A percentile compares a stretch with the other conserved stretches of the same genome.
phyloP scores from a whole-genome alignment of 208 protist species.

The Strigomonas culicis region DNA sequence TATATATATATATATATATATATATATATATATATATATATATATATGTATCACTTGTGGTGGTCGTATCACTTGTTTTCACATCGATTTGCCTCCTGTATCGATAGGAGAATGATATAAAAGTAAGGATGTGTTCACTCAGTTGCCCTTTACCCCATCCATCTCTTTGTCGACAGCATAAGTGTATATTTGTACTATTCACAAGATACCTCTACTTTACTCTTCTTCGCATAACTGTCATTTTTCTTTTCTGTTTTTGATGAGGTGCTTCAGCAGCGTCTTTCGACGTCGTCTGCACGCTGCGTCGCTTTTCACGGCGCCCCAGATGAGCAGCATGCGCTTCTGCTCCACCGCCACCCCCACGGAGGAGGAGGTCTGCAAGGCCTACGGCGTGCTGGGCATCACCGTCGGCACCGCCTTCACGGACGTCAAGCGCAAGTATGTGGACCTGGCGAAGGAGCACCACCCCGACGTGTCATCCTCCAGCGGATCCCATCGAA shows the following conservation, averaged over 20 bases:
- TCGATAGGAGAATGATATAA: no score
- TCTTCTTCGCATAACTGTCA: not conserved
- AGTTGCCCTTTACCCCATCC: not conserved
- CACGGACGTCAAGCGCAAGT: constrained; percentile 77
- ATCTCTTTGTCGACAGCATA: not conserved
- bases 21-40: not conserved
- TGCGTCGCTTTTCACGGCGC: not conserved
- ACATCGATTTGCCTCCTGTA: no score
- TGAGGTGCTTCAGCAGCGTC: not conserved
- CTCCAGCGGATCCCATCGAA: constrained; percentile 22
- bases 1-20: not conserved
- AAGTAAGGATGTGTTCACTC: not conserved
- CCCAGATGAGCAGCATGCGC: not conserved
- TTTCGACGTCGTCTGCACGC: not conserved
- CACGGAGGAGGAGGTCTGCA: constrained; percentile 69
- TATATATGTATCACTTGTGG: not conserved
- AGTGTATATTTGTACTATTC: not conserved
- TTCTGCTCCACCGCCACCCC: constrained; percentile 19
- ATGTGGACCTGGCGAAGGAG: constrained; percentile 80
- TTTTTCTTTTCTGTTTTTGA: no score
- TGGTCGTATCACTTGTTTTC: no score
- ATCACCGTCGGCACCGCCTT: constrained; percentile 35
- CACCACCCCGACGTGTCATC: constrained; percentile 84
- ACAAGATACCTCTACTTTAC: not conserved
- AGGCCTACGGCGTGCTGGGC: constrained; percentile 74